Base-by-base conservation (phyloP, 106 monocot genomes). In the Dendrobium catenatum region DNA sequence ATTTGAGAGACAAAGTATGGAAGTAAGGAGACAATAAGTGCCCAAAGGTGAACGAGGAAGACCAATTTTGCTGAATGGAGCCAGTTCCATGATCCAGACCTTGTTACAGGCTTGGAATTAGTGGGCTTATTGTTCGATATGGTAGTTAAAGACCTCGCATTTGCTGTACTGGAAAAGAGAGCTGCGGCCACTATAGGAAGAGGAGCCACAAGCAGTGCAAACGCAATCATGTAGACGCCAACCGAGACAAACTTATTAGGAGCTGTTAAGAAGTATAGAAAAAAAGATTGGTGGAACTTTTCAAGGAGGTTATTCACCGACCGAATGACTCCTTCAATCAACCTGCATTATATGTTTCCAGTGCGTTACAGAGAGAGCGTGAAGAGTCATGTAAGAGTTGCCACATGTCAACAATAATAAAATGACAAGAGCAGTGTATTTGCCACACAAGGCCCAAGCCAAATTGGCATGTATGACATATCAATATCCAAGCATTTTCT, bases 221-320 rank as follows among this genome's bases (percentile, higher is more conserved):
- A 97, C 9, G 87, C 75, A 58, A 97, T 89, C 96, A 97, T 97
- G 77, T 97, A 97, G 27, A 97, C 85, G 22, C 96, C 92, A 76
- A 92, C 94, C 2, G 96, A 92, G 9, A 97, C 85, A 81, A 92
- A 97, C 79, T 94, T 97, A 77, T 90, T 88, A 29, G 96, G 94
- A 44, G 92, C 87, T 42, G 92, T 92, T 67, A 96, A 77, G 54
- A 96, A 81, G 82, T 96, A 96, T 40, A 96, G 92, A 89, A 96
- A 96, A 84, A 89, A 96, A 19, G 96, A 96, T 51, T 96, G 96
- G 73, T 96, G 96, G 78, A 96, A 96, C 81, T 96, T 96, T 68
- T 96, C 96, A 5, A 96, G 92, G 15, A 96, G 92, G 82, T 96
- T 96, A 79, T 96, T 96, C 31, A 94, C 88, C 7, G 96, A 94